phyloP scores from a whole-genome alignment of 257 asterid genomes.

The Gentiana macrophylla region DNA sequence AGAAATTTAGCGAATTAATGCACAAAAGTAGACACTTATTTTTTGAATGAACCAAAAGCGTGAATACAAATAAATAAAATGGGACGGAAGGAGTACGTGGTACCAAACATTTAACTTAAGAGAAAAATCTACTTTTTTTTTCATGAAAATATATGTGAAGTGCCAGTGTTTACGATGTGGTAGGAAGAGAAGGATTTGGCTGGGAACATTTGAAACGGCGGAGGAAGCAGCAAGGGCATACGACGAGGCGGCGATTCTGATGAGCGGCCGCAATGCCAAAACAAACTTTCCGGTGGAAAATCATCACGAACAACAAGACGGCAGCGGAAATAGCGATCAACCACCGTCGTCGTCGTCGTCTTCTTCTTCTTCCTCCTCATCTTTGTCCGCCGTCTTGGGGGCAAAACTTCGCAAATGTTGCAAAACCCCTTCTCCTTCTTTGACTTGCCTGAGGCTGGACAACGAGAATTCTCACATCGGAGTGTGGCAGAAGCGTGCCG shows the following conservation, averaged over 20 bases:
- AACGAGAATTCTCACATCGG: conserved; percentile 49
- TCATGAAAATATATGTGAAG: not conserved
- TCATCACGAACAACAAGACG: not conserved
- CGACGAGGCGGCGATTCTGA: conserved; percentile 45
- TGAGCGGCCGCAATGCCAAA: conserved; percentile 54
- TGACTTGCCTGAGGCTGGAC: conserved; percentile 51
- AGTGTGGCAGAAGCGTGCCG: conserved; percentile 56
- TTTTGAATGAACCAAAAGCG: too few relatives aligned
- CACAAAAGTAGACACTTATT: too few relatives aligned
- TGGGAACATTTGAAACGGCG: conserved; percentile 51
- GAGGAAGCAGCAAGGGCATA: conserved; percentile 55
- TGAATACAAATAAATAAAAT: too few relatives aligned
- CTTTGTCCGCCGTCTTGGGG: conserved; percentile 24
- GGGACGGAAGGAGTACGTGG: too few relatives aligned
- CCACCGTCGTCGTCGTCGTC: conserved; percentile 1
- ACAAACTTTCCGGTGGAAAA: conserved; percentile 37
- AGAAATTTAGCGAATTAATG: too few relatives aligned
- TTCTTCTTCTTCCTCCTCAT: conserved; percentile 11
- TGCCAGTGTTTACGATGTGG: not conserved
- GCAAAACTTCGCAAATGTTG: conserved; percentile 39
- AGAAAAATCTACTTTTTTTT: not conserved
- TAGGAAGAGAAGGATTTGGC: conserved; percentile 58
- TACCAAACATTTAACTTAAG: too few relatives aligned
- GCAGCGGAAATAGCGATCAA: not conserved
- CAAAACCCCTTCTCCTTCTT: conserved; percentile 39